Evolutionary conservation across 2,329 filamentous ascomycete genomes (phyloP).

Genomic region (Ophiognomonia clavigignenti-juglandacearum): DNA sequence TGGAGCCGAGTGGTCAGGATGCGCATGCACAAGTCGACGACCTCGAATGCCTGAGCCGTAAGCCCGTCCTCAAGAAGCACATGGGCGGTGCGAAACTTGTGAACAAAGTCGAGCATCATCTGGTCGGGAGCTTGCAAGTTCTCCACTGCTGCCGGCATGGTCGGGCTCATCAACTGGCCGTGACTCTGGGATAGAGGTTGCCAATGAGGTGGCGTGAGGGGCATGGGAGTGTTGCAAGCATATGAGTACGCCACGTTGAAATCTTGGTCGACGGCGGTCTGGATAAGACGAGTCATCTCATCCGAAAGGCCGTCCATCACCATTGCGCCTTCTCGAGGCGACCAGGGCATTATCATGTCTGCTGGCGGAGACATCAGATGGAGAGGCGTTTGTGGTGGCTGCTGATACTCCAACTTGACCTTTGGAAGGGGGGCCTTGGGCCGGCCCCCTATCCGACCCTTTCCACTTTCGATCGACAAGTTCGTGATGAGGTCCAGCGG

Average conservation of each 20-base stretch:
- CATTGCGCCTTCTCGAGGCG: background rate
- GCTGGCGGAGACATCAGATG: background rate
- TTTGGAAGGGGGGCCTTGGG: constrained; percentile 4
- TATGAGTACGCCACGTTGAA: constrained; percentile 4
- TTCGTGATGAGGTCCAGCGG: constrained; percentile 11
- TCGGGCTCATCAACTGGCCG: background rate
- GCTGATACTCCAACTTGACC: constrained; percentile 1
- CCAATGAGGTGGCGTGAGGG: background rate
- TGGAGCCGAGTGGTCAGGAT: constrained; percentile 3
- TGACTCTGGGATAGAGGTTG: background rate
- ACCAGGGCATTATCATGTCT: background rate
- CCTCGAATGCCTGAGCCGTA: background rate
- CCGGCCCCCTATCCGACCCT: background rate
- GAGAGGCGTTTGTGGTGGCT: background rate
- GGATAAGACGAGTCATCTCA: constrained; percentile 2
- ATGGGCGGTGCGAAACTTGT: constrained; percentile 8
- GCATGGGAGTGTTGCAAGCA: background rate
- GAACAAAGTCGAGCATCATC: constrained; percentile 8
- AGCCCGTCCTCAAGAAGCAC: constrained; percentile 4
- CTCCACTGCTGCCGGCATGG: background rate
- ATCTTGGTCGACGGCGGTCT: constrained; percentile 1
- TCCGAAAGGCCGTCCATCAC: background rate
- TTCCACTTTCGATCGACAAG: constrained; percentile 8
- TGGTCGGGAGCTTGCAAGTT: background rate
- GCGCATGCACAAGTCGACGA: background rate